Conservation (phyloP, 257 asterid species). For the Eustoma russellianum region DNA sequence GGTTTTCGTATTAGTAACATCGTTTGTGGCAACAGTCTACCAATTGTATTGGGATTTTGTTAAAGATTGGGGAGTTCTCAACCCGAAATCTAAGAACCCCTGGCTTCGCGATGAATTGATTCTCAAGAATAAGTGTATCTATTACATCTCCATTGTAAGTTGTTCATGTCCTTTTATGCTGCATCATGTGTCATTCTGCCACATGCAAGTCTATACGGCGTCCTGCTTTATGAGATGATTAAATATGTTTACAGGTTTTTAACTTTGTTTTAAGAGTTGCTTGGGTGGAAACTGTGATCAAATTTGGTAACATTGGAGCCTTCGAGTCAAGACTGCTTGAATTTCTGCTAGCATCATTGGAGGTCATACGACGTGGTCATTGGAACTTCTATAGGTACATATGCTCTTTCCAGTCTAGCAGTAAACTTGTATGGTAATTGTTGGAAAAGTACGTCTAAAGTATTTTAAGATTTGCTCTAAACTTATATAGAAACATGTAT, state of each 20-base stretch:
- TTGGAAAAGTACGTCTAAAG: no score
- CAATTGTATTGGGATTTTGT: conserved; percentile 95
- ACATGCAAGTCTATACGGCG: no score
- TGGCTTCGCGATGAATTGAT: conserved; percentile 81
- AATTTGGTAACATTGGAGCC: conserved; percentile 42
- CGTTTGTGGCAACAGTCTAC: conserved; percentile 65
- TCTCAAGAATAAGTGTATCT: conserved; percentile 59
- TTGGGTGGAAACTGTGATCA: conserved; percentile 83
- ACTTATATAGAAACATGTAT: no score
- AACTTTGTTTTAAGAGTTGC: conserved; percentile 70
- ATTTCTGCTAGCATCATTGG: conserved; percentile 71
- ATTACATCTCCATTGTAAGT: conserved; percentile 85
- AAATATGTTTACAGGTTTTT: conserved; percentile 37
- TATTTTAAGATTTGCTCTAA: no score
- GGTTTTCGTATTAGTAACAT: conserved; percentile 57
- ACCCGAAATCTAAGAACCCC: conserved; percentile 47
- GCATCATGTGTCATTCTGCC: neutral
- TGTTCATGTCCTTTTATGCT: neutral
- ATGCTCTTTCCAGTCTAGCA: neutral
- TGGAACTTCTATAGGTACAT: conserved; percentile 91
- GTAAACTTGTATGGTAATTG: neutral
- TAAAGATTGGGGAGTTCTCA: conserved; percentile 87
- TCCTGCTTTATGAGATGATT: neutral
- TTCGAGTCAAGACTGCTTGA: conserved; percentile 64
- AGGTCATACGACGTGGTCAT: conserved; percentile 93